Conservation (phyloP, 441 rosid genomes). For the Gossypium davidsonii region DNA sequence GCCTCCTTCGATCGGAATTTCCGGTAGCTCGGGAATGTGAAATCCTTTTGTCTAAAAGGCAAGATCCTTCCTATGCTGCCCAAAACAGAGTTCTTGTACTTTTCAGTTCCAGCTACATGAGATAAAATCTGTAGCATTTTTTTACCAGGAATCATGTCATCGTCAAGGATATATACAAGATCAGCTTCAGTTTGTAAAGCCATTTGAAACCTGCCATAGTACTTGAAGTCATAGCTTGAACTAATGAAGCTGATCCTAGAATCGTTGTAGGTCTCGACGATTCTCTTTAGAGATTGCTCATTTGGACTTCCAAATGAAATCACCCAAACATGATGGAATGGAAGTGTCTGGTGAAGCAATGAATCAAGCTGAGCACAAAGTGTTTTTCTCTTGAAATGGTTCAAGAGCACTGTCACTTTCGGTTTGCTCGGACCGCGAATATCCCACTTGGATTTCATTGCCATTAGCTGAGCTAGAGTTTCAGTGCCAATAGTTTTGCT, state of each 20-base stretch:
- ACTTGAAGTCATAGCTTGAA: slow-evolving; percentile 86
- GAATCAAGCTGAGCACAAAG: slow-evolving; percentile 88
- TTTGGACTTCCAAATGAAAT: slow-evolving; percentile 84
- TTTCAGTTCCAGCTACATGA: slow-evolving; percentile 87
- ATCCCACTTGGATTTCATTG: slow-evolving; percentile 85
- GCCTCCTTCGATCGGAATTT: slow-evolving; percentile 89
- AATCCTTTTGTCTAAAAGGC: slow-evolving; percentile 88
- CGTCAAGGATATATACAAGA: slow-evolving; percentile 76
- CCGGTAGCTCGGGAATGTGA: slow-evolving; percentile 87
- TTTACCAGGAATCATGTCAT: slow-evolving; percentile 92
- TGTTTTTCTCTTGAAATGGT: slow-evolving; percentile 93
- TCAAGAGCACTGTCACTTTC: slow-evolving; percentile 72
- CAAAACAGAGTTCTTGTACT: slow-evolving; percentile 79
- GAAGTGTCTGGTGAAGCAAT: slow-evolving; percentile 74
- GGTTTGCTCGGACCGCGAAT: slow-evolving; percentile 49
- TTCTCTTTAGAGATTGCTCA: slow-evolving; percentile 57
- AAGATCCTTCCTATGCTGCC: slow-evolving; percentile 91
- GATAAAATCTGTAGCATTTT: slow-evolving; percentile 88
- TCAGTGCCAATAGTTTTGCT: slow-evolving; percentile 54
- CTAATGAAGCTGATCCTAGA: slow-evolving; percentile 83
- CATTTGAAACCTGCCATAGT: slow-evolving; percentile 96
- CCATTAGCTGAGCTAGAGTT: slow-evolving; percentile 56
- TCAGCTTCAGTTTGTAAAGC: slow-evolving; percentile 89
- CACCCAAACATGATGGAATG: slow-evolving; percentile 91
- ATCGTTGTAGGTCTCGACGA: slow-evolving; percentile 72